Percentiles rank a stretch among this genome's conserved stretches.
phyloP scores from a whole-genome alignment of 352 stramenopile species.

The Phytophthora pseudosyringae region DNA sequence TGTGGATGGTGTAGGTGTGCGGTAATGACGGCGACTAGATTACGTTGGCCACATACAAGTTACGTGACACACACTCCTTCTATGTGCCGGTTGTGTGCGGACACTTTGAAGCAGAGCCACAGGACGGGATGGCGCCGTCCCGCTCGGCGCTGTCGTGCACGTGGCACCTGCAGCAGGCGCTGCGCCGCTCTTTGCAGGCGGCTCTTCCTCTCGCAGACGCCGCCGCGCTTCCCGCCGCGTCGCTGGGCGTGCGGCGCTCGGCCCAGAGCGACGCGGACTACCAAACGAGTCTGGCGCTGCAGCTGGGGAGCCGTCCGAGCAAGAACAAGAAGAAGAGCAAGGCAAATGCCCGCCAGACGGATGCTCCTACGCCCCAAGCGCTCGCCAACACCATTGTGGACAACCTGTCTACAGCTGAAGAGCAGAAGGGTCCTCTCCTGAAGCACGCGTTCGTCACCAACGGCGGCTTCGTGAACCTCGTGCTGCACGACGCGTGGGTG shows the following conservation, averaged over 20 bases:
- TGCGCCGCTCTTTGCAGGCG: slow-evolving; percentile 47
- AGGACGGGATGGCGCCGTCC: slow-evolving; percentile 1
- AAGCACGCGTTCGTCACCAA: slow-evolving; percentile 64
- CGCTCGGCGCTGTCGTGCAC: slow-evolving; percentile 54
- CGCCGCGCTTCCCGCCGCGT: slow-evolving; percentile 13
- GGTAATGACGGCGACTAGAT: too few relatives aligned
- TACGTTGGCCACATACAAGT: too few relatives aligned
- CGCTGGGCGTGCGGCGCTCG: slow-evolving; percentile 72
- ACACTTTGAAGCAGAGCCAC: too few relatives aligned
- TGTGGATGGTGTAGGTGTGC: neutral
- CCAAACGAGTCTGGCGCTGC: slow-evolving; percentile 73
- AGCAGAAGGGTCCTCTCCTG: slow-evolving; percentile 19
- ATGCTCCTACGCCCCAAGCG: slow-evolving; percentile 33
- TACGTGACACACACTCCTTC: too few relatives aligned
- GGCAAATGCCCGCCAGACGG: neutral
- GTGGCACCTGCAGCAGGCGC: slow-evolving; percentile 51
- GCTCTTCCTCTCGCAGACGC: slow-evolving; percentile 42
- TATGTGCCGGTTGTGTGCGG: too few relatives aligned
- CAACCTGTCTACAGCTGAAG: slow-evolving; percentile 16
- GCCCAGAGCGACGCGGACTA: slow-evolving; percentile 72
- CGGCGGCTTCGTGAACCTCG: slow-evolving; percentile 83
- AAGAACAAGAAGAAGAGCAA: slow-evolving; percentile 22
- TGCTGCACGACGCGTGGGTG: slow-evolving; percentile 74
- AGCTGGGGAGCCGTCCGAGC: slow-evolving; percentile 49
- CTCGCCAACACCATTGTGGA: slow-evolving; percentile 51